These are phyloP conservation scores for Nitzschia sp. DNA, from an alignment of 108 stramenopile genomes.

Conservation along the genomic window DNA sequence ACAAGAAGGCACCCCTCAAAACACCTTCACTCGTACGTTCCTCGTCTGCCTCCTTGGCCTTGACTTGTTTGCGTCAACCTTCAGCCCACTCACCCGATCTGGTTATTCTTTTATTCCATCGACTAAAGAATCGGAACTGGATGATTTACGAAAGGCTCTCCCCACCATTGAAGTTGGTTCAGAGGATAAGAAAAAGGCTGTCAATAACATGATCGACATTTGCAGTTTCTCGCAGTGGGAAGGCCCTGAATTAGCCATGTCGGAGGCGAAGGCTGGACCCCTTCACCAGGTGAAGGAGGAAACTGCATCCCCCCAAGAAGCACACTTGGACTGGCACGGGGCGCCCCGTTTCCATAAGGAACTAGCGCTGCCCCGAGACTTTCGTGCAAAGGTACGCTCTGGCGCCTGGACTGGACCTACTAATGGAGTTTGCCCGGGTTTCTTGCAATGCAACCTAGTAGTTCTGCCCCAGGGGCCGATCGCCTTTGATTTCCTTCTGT, in stretches of 20 bases:
- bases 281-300: neutral
- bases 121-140: conserved; percentile 28
- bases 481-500: conserved; percentile 87
- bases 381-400: conserved; percentile 47
- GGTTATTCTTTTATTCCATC: neutral
- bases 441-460: conserved; percentile 87
- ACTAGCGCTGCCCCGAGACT: conserved; percentile 27
- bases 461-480: conserved; percentile 62
- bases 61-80: neutral
- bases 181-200: neutral
- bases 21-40: conserved; percentile 49
- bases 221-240: conserved; percentile 6
- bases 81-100: neutral
- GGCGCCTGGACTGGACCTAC: conserved; percentile 58
- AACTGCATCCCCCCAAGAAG: neutral
- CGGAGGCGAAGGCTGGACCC: neutral
- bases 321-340: conserved; percentile 42
- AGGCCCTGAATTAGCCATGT: neutral
- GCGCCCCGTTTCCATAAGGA: conserved; percentile 41
- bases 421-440: conserved; percentile 79
- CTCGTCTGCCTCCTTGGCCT: neutral
- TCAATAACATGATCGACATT: conserved; percentile 35
- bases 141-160: conserved; percentile 38
- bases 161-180: conserved; percentile 26
- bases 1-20: conserved; percentile 55